Conservation (phyloP, 208 protist species). For the Naegleria lovaniensis region DNA sequence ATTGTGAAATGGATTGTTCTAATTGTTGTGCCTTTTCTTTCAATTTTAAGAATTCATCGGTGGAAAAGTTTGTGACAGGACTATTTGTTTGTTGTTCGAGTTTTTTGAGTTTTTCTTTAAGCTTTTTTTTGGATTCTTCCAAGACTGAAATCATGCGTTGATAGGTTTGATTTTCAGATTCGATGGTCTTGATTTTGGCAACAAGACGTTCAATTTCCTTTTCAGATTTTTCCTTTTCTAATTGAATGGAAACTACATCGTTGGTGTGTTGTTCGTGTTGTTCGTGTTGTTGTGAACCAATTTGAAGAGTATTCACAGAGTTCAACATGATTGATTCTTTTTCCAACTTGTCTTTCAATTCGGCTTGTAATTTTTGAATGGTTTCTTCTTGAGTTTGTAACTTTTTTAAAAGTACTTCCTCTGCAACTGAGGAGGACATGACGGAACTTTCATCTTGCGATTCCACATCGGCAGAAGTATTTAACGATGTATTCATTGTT, state of each 20-base stretch:
- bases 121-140: not conserved
- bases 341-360: not conserved
- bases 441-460: not conserved
- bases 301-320: no score
- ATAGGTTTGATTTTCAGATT: not conserved
- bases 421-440: not conserved
- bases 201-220: not conserved
- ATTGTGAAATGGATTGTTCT: not conserved
- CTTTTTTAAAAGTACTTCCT: not conserved
- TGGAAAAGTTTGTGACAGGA: not conserved
- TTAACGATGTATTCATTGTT: not conserved
- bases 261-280: no score
- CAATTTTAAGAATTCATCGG: not conserved
- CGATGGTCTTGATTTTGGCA: not conserved
- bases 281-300: no score
- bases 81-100: not conserved
- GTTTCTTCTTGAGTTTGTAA: not conserved
- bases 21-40: not conserved
- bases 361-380: not conserved
- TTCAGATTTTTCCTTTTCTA: not conserved
- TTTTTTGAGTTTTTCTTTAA: not conserved
- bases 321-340: no score
- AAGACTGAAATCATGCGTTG: not conserved
- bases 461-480: not conserved
- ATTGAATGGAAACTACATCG: not conserved